Percentiles rank a stretch among this genome's conserved stretches.
phyloP scores from a whole-genome alignment of 495 filamentous ascomycete genomes.

The Aspergillus bertholletiae region DNA sequence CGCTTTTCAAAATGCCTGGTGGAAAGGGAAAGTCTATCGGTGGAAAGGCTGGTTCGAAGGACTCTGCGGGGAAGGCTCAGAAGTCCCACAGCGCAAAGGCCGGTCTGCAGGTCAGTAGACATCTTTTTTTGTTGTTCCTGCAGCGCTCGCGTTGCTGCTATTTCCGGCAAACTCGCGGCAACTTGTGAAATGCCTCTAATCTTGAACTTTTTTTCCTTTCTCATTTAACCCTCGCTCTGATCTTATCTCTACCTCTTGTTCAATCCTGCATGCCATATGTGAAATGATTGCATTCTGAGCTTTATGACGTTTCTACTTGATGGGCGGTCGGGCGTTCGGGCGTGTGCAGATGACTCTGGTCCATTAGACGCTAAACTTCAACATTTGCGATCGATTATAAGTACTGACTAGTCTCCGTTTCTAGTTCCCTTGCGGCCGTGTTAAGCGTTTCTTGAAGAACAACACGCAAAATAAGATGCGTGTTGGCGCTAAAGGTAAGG shows the following conservation, averaged over 20 bases:
- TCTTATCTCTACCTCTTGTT: neutral
- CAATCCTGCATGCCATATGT: neutral
- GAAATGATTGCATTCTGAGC: neutral
- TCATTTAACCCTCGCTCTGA: neutral
- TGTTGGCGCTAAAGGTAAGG: conserved; percentile 85
- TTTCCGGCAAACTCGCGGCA: neutral
- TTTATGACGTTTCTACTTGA: neutral
- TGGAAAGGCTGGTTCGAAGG: conserved; percentile 84
- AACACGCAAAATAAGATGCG: conserved; percentile 99
- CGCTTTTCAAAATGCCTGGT: conserved; percentile 61
- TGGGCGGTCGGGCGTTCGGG: neutral
- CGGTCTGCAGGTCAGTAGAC: conserved; percentile 86
- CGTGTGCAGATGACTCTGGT: neutral
- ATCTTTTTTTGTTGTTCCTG: conserved; percentile 6
- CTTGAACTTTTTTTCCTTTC: neutral
- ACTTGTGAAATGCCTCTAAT: neutral
- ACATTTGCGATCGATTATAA: neutral
- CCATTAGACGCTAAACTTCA: neutral
- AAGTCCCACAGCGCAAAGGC: conserved; percentile 98
- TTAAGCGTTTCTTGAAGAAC: conserved; percentile 99
- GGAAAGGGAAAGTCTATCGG: conserved; percentile 94
- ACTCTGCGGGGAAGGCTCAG: conserved; percentile 77
- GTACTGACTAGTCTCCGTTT: neutral
- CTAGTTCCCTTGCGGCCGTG: conserved; percentile 98
- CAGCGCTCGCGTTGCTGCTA: neutral